Evolutionary conservation across 2,329 filamentous ascomycete genomes (phyloP).

Genomic region (Pseudogymnoascus sp.): DNA sequence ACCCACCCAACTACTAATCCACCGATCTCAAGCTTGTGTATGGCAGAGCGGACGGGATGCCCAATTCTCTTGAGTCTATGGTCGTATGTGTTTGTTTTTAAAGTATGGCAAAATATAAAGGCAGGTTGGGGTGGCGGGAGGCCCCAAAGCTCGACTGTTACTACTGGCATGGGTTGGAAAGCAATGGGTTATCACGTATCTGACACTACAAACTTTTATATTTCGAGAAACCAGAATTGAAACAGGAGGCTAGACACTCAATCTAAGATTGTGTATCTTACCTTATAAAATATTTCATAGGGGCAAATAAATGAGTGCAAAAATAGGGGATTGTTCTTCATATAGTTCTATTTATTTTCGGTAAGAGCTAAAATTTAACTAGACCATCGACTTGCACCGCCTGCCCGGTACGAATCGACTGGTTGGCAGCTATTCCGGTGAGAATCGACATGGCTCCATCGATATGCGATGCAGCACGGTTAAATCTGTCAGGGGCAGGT

Average conservation of each 20-base stretch:
- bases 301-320: background rate
- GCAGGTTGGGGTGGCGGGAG: too few relatives aligned
- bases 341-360: background rate
- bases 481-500: slow-evolving; percentile 42
- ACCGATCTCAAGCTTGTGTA: too few relatives aligned
- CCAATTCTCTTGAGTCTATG: too few relatives aligned
- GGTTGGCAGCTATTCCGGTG: slow-evolving; percentile 52
- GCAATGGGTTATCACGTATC: background rate
- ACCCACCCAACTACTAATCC: too few relatives aligned
- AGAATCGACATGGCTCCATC: slow-evolving; percentile 53
- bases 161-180: too few relatives aligned
- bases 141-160: too few relatives aligned
- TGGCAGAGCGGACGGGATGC: too few relatives aligned
- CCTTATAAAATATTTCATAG: background rate
- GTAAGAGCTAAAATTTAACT: slow-evolving; percentile 11
- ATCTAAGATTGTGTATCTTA: too few relatives aligned
- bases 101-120: too few relatives aligned
- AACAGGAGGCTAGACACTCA: background rate
- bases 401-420: slow-evolving; percentile 49
- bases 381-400: slow-evolving; percentile 45
- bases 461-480: slow-evolving; percentile 49
- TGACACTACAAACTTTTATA: background rate
- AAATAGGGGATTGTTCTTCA: background rate
- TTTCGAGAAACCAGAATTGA: background rate
- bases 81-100: too few relatives aligned